Evolutionary conservation across 164 flowering plant species (phyloP).

Genomic region (Protea cynaroides): DNA sequence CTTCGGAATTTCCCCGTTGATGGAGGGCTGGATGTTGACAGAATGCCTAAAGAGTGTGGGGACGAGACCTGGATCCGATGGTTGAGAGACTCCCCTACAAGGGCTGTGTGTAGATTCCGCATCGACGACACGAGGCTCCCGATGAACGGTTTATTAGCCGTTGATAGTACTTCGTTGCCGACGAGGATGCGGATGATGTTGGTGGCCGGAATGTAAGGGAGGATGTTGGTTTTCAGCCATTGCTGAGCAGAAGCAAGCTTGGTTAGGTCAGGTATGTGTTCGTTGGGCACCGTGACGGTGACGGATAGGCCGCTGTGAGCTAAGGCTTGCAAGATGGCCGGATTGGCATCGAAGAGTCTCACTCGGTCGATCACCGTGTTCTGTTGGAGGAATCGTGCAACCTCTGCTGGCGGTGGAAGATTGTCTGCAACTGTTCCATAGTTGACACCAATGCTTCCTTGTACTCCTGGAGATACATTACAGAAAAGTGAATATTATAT

Average conservation of each 20-base stretch:
- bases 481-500: background rate
- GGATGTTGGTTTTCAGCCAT: conserved; percentile 47
- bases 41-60: conserved; percentile 71
- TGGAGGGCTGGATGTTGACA: conserved; percentile 67
- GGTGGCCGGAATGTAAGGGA: conserved; percentile 50
- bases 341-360: conserved; percentile 58
- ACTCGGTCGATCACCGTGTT: conserved; percentile 59
- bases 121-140: conserved; percentile 65
- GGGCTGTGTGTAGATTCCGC: conserved; percentile 66
- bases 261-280: conserved; percentile 52
- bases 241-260: conserved; percentile 42
- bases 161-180: conserved; percentile 73
- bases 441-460: conserved; percentile 63
- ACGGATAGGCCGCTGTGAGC: conserved; percentile 62
- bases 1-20: conserved; percentile 61
- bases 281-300: conserved; percentile 61
- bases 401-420: conserved; percentile 63
- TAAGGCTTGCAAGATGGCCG: conserved; percentile 49
- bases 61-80: conserved; percentile 60
- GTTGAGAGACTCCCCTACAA: conserved; percentile 39
- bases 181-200: conserved; percentile 59
- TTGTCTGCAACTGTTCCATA: conserved; percentile 69
- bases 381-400: conserved; percentile 53
- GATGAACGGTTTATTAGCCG: conserved; percentile 42
- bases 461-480: conserved; percentile 24